Evolutionary conservation across 176 grass and related monocot genomes (phyloP), one percentile per base, ranked within the genome.

Genomic region (Lolium perenne): DNA sequence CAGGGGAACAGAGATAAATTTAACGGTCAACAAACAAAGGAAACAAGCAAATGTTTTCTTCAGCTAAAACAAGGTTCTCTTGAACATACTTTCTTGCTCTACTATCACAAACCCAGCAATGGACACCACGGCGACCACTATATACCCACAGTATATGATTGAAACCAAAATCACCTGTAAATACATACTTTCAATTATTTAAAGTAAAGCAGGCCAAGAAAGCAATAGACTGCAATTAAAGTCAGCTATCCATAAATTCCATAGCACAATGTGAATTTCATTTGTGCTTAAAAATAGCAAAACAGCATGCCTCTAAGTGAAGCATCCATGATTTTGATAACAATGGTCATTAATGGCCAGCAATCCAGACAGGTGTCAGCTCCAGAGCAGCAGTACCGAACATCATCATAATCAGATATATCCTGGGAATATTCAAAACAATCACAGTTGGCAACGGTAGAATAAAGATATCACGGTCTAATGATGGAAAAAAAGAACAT

Each of bases 331-430:
- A 95, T 89, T 86, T 98, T 98, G 72, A 98, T 94, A 68, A 94
- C 92, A 91, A 95, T 86, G 12, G 92, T 98, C 97, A 98, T 98
- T 60, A 98, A 92, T 45, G 97, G 97, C 97, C 97, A 98, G 87
- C 96, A 98, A 12, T 98, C 82, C 74, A 82, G 43, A 77, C 94
- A 95, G 23, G 90, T 81, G 88, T 95, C 96, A 26, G 96, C 97
- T 71, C 97, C 94, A 79, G 94, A 98, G 82, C 97, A 98, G 87
- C 97, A 98, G 65, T 92, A 91, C 47, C 97, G 94, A 80, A 98
- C 90, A 91, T 98, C 94, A 87, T 98, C 97, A 75, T 98, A 98
- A 86, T 98, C 97, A 38, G 97, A 91, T 88, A 95, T 98, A 92
- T 98, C 97, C 93, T 98, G 63, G 6, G 48, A 53, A 61, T 7